A percentile compares a stretch with the other conserved stretches of the same genome.
Conservation (phyloP, 768 basidiomycete genomes). For the Lentinula detonsa region DNA sequence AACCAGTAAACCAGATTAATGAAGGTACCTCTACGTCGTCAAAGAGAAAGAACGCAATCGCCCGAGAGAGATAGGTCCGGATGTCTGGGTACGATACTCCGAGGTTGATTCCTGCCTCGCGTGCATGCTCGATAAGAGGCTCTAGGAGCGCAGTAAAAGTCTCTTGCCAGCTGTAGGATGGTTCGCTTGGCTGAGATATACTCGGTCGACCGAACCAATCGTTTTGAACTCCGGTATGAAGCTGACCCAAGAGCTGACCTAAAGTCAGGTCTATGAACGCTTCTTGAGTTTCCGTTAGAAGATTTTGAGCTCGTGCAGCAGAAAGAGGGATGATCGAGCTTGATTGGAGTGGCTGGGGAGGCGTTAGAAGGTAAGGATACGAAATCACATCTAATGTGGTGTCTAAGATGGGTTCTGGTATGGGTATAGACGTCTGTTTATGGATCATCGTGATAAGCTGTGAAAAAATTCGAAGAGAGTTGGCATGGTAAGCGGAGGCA, state of each 20-base stretch:
- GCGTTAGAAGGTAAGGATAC: slow-evolving; percentile 48
- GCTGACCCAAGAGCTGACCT: slow-evolving; percentile 52
- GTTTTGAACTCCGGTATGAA: slow-evolving; percentile 66
- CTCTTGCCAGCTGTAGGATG: slow-evolving; percentile 70
- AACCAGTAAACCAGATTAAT: slow-evolving; percentile 58
- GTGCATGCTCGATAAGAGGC: slow-evolving; percentile 39
- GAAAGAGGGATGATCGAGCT: slow-evolving; percentile 29
- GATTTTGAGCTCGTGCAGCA: slow-evolving; percentile 26
- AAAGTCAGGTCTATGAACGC: slow-evolving; percentile 52
- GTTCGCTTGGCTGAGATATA: slow-evolving; percentile 21
- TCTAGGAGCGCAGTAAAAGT: slow-evolving; percentile 61
- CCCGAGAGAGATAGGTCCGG: slow-evolving; percentile 51
- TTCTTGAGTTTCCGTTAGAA: slow-evolving; percentile 30
- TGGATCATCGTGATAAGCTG: slow-evolving; percentile 36
- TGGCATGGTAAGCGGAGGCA: slow-evolving; percentile 22
- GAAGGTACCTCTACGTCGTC: slow-evolving; percentile 72
- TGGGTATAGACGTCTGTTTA: slow-evolving; percentile 41
- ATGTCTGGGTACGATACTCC: slow-evolving; percentile 33
- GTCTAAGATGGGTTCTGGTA: slow-evolving; percentile 44
- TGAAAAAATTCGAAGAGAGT: slow-evolving; percentile 31
- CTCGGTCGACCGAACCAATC: slow-evolving; percentile 65
- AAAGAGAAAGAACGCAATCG: slow-evolving; percentile 71
- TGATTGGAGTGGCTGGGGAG: slow-evolving; percentile 29
- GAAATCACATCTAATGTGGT: slow-evolving; percentile 37
- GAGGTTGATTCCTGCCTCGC: slow-evolving; percentile 17